Base-by-base conservation (phyloP, 2,329 filamentous ascomycete genomes). In the Botryotinia convoluta region DNA sequence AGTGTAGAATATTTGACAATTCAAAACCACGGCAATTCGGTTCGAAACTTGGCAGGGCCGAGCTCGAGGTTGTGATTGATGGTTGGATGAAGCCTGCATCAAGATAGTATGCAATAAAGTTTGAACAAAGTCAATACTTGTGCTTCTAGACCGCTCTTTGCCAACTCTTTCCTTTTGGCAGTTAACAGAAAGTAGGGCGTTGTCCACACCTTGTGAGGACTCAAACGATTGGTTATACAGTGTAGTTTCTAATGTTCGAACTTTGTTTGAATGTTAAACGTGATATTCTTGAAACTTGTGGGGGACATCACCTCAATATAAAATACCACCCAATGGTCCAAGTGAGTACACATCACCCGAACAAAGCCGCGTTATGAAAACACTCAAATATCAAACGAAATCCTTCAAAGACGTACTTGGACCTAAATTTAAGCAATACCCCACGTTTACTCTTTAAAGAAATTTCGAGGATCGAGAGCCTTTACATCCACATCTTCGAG, bases 1-100 rank as follows among this genome's bases (percentile, higher is more conserved):
- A 37, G 22, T 57, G 22, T 26, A 26, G 22, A 35, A 51, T 20
- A 54, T 67, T 26, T 54, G 64, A 67, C 45, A 14, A 37, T 51
- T n/a, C 20, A 20, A 26, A 26, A 8, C 29, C 7, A 22, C 1
- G 16, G 61, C 8, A 32, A 44, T 10, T 10, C 14, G 10, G 12
- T 26, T 64, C n/a, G 5, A 29, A 44, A 18, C 26, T 14, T 37
- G 63, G 26, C 14, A 37, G 22, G 32, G 20, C 29, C 18, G 29
- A 67, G 44, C 8, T 37, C 4, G 45, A 67, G 8, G 45, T 26
- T 20, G 45, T 16, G 16, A 39, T 67, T 35, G 44, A 67, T 29
- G 32, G 45, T 20, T 67, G 63, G 18, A 65, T 65, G 63, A 67
- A 54, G 35, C 7, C 64, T 68, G 64, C 62, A 65, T 54, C 14